Conservation (phyloP, 805 yeast genomes). For the Danielozyma ontarioensis region DNA sequence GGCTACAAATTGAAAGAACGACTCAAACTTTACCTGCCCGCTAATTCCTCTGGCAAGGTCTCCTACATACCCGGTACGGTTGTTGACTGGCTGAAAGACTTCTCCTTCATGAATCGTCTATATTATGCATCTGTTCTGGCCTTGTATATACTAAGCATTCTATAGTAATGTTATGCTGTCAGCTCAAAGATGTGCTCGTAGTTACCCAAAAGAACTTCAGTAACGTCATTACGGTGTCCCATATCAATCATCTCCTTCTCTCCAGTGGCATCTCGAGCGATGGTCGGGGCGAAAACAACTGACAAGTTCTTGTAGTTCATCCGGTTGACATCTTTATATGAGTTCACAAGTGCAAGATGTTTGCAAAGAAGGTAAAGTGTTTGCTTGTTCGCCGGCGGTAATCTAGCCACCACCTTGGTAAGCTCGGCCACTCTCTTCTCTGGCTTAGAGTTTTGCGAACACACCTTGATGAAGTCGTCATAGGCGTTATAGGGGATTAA, state of each 20-base stretch:
- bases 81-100: no score
- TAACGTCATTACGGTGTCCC: conserved; percentile 70
- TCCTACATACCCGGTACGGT: no score
- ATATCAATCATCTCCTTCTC: conserved; percentile 82
- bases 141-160: no score
- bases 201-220: conserved; percentile 63
- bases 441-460: conserved; percentile 20
- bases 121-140: no score
- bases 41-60: no score
- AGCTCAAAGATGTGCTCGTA: conserved; percentile 38
- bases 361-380: conserved; percentile 51
- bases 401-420: conserved; percentile 36
- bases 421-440: conserved; percentile 40
- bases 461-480: conserved; percentile 57
- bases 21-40: no score
- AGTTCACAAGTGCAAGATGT: conserved; percentile 62
- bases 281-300: conserved; percentile 92
- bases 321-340: conserved; percentile 52
- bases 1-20: no score
- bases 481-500: conserved; percentile 69
- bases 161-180: no score
- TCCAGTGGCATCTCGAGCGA: conserved; percentile 73
- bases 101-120: no score
- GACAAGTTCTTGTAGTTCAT: conserved; percentile 83
- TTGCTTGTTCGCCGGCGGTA: conserved; percentile 66